Conservation (phyloP, 257 asterid species). For the Cinchona pubescens region DNA sequence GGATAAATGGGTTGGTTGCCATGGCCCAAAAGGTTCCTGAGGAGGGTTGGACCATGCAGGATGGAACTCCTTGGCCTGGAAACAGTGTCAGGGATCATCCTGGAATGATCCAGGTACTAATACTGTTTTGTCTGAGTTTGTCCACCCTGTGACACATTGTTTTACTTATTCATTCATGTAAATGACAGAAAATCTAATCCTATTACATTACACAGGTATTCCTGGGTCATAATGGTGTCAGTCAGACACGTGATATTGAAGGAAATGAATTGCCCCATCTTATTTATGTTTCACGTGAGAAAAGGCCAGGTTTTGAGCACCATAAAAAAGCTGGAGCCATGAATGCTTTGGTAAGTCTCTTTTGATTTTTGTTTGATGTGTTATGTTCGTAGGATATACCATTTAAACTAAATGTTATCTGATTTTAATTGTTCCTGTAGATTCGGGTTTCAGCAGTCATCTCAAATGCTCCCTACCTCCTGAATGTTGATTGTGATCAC, state of each 20-base stretch:
- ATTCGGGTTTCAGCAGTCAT: conserved; percentile 93
- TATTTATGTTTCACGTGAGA: conserved; percentile 93
- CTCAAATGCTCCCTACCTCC: conserved; percentile 90
- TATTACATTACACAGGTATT: conserved; percentile 54
- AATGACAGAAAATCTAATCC: conserved; percentile 12
- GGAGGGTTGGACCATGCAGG: conserved; percentile 99
- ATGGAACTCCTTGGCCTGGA: conserved; percentile 98
- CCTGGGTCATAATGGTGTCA: conserved; percentile 85
- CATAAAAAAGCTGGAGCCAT: conserved; percentile 99
- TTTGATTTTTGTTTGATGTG: neutral
- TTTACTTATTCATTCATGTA: neutral
- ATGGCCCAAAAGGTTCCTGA: conserved; percentile 93
- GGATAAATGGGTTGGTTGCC: conserved; percentile 83
- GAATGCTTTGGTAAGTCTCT: conserved; percentile 76
- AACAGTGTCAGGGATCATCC: conserved; percentile 96
- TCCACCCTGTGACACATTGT: neutral
- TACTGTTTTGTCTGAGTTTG: neutral
- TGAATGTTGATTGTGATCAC: conserved; percentile 98
- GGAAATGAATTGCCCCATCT: conserved; percentile 93
- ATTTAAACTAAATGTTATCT: neutral
- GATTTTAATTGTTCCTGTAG: conserved; percentile 35
- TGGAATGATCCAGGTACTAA: conserved; percentile 92
- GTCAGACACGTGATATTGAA: conserved; percentile 72
- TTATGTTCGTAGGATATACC: neutral
- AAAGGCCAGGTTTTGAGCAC: conserved; percentile 95